Evolutionary conservation across 345 rosid genomes (phyloP), one percentile per base, ranked within the genome.

Genomic region (Noccaea bulbosa): DNA sequence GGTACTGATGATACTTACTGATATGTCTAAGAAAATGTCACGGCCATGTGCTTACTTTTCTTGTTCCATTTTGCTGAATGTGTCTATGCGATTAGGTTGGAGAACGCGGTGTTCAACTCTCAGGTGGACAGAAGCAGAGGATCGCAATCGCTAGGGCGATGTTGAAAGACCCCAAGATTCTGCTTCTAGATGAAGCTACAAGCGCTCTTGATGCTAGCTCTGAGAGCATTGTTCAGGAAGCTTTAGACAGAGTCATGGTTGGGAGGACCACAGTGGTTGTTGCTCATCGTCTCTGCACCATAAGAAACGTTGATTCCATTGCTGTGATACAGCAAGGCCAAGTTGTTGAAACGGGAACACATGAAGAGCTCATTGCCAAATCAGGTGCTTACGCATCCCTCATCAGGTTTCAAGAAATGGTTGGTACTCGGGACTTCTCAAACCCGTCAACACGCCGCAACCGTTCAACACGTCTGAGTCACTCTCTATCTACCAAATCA

Each of bases 171-270:
- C 99, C 99, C 0, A 94, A 87, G 84, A 86, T 94, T 81, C 88
- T 94, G 37, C 96, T 94, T 48, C 89, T 94, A 3, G 99, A 94
- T 72, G 99, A 94, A 83, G 99, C 99, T 65, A 94, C 99, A 9
- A 94, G 99, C 20, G 99, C 99, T 3, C 99, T 94, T 20, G 99
- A 94, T 77, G 97, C 98, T 20, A 76, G 99, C 77, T 94, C 99
- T 5, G 99, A 92, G 81, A 92, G 91, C 85, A 91, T 94, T 54
- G 99, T 94, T 73, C 99, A 94, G 69, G 99, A 94, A 81, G 98
- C 99, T 40, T 81, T 94, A 30, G 99, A 94, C 61, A 93, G 98
- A 49, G 89, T 94, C 43, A 94, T 92, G 98, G 91, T 92, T 3
- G 99, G 99, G 44, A 86, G 99, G 78, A 94, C 99, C 16, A 94